Evolutionary conservation across 2,329 filamentous ascomycete genomes (phyloP), one percentile per base, ranked within the genome.

Genomic region (Bipolaris gigantea): DNA sequence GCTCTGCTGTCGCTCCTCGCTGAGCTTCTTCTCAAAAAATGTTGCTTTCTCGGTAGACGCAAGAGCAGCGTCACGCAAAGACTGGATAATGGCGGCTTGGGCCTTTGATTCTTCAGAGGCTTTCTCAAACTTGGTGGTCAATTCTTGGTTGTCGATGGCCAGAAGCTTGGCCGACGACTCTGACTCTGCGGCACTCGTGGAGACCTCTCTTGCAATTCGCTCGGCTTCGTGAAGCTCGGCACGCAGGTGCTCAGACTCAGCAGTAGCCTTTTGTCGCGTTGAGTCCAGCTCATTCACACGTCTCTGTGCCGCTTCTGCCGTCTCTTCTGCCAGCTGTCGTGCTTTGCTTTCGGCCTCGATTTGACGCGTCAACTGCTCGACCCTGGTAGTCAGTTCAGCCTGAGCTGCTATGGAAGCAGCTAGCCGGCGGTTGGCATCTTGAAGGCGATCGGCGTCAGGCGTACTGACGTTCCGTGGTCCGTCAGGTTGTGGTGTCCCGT

Each of bases 261-360:
- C 85, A 3, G 90, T 87, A 34, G 89, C 92, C 66, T 89, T 88
- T 69, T 96, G 90, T 67, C 89, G 88, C 71, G 89, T 93, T 39
- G 82, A 82, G 70, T 97, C 93, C 2, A 99, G 80, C 63, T 97
- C 92, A 7, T 85, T 79, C 74, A 96, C 87, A 19, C 93, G 87
- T 73, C 86, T 89, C 71, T 96, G 89, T 2, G 92, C 88, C 23
- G 90, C 89, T 62, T 87, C 86, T 5, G 89, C 83, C 2, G 90
- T 95, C 55, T 97, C 93, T 68, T 99, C 94, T 0, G 94, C 92
- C 13, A 97, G 79, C 66, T 91, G 87, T 45, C 91, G 85, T 5
- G 90, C 88, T 56, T 85, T 88, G 69, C 82, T 90, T 75, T 99
- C 95, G 0, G 90, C 85, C 30, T 91, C 86, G 1, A 96, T 79